phyloP scores from a whole-genome alignment of 371 early-diverging fungal species.

The Syncephalastrum contaminatum region DNA sequence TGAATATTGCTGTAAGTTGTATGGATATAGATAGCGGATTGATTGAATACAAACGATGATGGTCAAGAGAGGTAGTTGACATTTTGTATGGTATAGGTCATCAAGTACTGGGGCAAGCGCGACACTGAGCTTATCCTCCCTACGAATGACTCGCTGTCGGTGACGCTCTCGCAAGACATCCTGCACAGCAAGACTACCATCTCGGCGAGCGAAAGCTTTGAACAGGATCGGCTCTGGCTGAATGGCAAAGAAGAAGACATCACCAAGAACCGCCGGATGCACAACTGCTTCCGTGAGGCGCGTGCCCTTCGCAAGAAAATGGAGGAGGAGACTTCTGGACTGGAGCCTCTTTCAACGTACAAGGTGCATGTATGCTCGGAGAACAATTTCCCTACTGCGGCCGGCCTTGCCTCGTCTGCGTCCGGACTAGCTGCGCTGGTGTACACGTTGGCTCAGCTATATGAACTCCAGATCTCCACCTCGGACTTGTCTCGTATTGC shows the following conservation, averaged over 20 bases:
- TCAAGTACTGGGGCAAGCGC: conserved; percentile 99
- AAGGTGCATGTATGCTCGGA: conserved; percentile 84
- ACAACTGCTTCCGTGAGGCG: conserved; percentile 81
- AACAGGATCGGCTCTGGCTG: conserved; percentile 84
- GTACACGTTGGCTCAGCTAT: conserved; percentile 80
- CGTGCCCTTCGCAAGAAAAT: conserved; percentile 71
- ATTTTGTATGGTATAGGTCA: conserved; percentile 28
- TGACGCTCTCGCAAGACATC: conserved; percentile 94
- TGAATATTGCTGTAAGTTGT: conserved; percentile 93
- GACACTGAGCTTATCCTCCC: conserved; percentile 89
- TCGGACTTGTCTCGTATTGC: conserved; percentile 91
- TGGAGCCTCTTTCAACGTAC: conserved; percentile 57
- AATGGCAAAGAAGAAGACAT: conserved; percentile 91
- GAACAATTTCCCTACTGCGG: conserved; percentile 99
- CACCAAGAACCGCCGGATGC: conserved; percentile 77
- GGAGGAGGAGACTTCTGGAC: conserved; percentile 57
- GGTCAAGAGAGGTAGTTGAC: not conserved
- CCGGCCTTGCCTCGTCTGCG: conserved; percentile 99
- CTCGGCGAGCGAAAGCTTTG: conserved; percentile 67
- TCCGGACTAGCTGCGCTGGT: conserved; percentile 96
- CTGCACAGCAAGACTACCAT: conserved; percentile 93
- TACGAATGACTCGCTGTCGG: conserved; percentile 95
- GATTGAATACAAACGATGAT: too few species aligned
- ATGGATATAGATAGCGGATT: not conserved
- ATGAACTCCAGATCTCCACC: conserved; percentile 63